phyloP scores from a whole-genome alignment of 106 monocot genomes.

The Allium sativum region DNA sequence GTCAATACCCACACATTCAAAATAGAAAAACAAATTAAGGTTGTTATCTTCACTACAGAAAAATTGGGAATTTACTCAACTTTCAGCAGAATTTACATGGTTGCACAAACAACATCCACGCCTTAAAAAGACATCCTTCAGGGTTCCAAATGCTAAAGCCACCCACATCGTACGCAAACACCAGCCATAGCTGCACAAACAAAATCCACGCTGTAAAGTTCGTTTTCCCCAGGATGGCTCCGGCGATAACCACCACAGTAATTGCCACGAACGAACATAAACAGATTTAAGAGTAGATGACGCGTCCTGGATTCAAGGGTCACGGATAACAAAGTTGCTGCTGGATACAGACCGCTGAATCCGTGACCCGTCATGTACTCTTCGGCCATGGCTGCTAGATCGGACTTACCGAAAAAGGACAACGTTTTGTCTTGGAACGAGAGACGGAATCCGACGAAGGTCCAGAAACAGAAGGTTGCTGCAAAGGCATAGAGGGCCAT shows the following conservation, averaged over 20 bases:
- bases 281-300: no score
- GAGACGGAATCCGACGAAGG: background rate
- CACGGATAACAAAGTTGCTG: conserved; percentile 6
- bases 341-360: no score
- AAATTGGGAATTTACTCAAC: no score
- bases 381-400: no score
- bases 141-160: conserved; percentile 13
- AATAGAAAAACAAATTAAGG: no score
- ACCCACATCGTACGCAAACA: conserved; percentile 1
- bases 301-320: no score
- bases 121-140: conserved; percentile 7
- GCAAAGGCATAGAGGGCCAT: conserved; percentile 40
- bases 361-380: no score
- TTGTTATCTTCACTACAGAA: no score
- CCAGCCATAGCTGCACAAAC: conserved; percentile 13
- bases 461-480: background rate
- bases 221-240: conserved; percentile 6
- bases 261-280: conserved; percentile 15
- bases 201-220: conserved; percentile 13
- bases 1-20: no score
- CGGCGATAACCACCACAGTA: conserved; percentile 4
- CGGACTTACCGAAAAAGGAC: no score
- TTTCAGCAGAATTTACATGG: no score
- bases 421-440: background rate
- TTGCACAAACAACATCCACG: conserved; percentile 11